Evolutionary conservation across 1,284 basidiomycete species (phyloP).

Genomic region (Pseudozyma flocculosa): DNA sequence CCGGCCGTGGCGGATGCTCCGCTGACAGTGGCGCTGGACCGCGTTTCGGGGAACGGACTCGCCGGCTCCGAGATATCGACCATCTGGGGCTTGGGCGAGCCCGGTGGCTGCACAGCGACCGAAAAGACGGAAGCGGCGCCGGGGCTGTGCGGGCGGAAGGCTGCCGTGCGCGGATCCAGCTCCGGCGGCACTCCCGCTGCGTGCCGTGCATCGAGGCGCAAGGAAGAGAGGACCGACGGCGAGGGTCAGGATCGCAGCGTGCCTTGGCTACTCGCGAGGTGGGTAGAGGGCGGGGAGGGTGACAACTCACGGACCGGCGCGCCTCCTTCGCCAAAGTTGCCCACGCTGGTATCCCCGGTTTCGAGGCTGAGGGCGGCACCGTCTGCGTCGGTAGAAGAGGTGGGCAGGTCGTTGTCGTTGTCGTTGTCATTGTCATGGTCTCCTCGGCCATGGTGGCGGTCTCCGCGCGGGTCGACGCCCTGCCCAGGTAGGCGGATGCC

Average conservation of each 20-base stretch:
- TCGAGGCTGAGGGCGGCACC: conserved; percentile 29
- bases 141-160: conserved; percentile 49
- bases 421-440: conserved; percentile 1
- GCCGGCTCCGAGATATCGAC: conserved; percentile 27
- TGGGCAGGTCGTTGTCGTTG: conserved; percentile 29
- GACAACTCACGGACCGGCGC: conserved; percentile 26
- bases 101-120: conserved; percentile 53
- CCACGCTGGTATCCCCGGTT: conserved; percentile 33
- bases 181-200: conserved; percentile 48
- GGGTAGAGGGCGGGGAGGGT: too few species aligned
- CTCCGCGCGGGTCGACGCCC: conserved; percentile 12
- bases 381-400: conserved; percentile 29
- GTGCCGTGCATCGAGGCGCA: neutral
- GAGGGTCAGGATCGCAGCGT: neutral
- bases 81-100: conserved; percentile 44
- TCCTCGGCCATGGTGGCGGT: too few species aligned
- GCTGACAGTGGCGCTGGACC: conserved; percentile 15
- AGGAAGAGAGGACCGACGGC: neutral
- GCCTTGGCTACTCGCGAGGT: neutral
- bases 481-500: conserved; percentile 49
- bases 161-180: conserved; percentile 49
- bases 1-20: conserved; percentile 38
- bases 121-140: conserved; percentile 54
- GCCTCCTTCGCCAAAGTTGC: conserved; percentile 36
- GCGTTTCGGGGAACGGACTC: conserved; percentile 18